These are phyloP conservation scores for Micractinium sp. DNA, from an alignment of 139 green algal genomes.

Conservation along the genomic window DNA sequence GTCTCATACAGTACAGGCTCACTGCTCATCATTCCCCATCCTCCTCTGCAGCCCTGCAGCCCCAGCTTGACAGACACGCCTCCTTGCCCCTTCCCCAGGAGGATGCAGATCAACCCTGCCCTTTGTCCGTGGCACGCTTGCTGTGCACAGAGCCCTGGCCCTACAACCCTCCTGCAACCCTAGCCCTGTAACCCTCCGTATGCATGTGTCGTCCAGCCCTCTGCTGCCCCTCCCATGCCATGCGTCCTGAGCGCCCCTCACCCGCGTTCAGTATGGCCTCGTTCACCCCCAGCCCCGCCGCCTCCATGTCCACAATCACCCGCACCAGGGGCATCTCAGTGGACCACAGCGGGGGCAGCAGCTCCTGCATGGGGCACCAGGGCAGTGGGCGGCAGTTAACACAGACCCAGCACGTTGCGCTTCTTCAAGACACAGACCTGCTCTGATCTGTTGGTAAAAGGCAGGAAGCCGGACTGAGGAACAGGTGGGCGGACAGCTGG, in stretches of 20 bases:
- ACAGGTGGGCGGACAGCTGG: no score
- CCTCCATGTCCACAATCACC: constrained; percentile 78
- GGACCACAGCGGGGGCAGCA: constrained; percentile 53
- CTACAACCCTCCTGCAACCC: no score
- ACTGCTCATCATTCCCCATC: background rate
- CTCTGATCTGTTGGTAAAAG: no score
- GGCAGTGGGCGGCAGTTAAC: no score
- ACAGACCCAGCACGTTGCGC: no score
- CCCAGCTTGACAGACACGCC: background rate
- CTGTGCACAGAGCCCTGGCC: no score
- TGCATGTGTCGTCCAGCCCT: no score
- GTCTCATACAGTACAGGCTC: background rate
- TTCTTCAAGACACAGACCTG: no score
- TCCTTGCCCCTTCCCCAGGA: no score
- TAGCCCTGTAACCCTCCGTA: no score
- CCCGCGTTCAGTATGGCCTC: constrained; percentile 38
- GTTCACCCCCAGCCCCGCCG: constrained; percentile 61
- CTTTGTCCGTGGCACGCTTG: background rate
- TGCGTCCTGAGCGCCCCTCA: background rate
- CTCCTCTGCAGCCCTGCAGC: background rate
- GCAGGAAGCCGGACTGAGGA: background rate
- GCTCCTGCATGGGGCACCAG: constrained; percentile 14
- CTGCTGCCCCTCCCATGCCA: no score
- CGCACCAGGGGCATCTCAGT: constrained; percentile 81
- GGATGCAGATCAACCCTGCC: background rate